Conservation (phyloP, 2,329 filamentous ascomycete genomes). For the Colletotrichum melonis region DNA sequence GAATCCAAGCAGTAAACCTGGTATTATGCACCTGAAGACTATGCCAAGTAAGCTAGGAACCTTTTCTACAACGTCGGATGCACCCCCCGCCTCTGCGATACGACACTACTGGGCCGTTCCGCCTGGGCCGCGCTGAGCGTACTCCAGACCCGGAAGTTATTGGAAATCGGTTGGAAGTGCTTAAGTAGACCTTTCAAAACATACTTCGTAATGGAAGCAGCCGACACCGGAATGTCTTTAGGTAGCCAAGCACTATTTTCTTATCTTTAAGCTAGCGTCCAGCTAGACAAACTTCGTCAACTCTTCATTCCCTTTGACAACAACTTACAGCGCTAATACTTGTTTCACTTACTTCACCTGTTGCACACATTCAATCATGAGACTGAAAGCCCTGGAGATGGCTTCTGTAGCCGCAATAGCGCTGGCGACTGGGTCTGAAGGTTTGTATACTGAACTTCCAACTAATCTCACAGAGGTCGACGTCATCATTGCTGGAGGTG, state of each 20-base stretch:
- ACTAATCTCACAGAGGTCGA: slow-evolving; percentile 56
- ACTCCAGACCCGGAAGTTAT: not conserved
- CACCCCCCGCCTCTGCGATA: not conserved
- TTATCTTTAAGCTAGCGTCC: not conserved
- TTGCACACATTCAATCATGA: not conserved
- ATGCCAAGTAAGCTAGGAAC: not conserved
- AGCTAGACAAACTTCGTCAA: not conserved
- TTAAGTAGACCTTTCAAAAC: not conserved
- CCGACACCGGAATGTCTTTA: not conserved
- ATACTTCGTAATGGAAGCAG: not conserved
- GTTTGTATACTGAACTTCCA: slow-evolving; percentile 37
- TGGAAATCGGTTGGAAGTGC: not conserved
- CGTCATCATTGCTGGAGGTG: slow-evolving; percentile 62
- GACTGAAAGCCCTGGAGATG: not conserved
- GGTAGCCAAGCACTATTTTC: not conserved
- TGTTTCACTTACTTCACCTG: too few species aligned
- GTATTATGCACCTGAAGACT: not conserved
- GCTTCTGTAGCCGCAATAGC: not conserved
- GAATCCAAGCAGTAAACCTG: not conserved
- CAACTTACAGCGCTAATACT: not conserved
- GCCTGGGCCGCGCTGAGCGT: not conserved
- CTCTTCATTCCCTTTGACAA: not conserved
- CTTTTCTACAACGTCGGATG: not conserved
- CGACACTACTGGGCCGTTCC: not conserved
- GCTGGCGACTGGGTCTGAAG: slow-evolving; percentile 31